Percentiles rank a stretch among this genome's conserved stretches.
These are phyloP conservation scores for Cyclaneusma minus DNA, from an alignment of 2,329 filamentous ascomycete genomes.

Conservation along the genomic window DNA sequence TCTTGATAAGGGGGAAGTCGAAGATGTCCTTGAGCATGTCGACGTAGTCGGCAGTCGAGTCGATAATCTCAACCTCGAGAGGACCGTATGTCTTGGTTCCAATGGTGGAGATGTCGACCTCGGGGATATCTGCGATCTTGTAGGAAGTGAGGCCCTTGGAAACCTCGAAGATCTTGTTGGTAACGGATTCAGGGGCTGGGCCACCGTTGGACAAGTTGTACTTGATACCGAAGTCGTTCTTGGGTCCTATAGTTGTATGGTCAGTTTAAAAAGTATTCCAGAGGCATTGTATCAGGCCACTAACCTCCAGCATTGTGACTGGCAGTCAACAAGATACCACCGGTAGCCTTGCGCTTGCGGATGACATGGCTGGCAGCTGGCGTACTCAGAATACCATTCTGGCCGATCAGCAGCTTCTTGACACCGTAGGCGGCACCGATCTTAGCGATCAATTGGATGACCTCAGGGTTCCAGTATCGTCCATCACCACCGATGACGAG, in stretches of 20 bases:
- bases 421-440: constrained; percentile 94
- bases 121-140: constrained; percentile 77
- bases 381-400: constrained; percentile 91
- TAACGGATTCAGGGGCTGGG: constrained; percentile 87
- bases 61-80: constrained; percentile 88
- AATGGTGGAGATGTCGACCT: constrained; percentile 70
- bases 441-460: constrained; percentile 92
- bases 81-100: constrained; percentile 72
- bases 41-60: constrained; percentile 84
- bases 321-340: constrained; percentile 90
- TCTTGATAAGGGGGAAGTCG: constrained; percentile 90
- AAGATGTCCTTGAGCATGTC: constrained; percentile 97
- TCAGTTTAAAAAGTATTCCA: constrained; percentile 3
- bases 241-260: constrained; percentile 45
- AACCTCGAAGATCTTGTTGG: constrained; percentile 91
- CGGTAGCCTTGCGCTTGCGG: constrained; percentile 84
- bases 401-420: constrained; percentile 95
- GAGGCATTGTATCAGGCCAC: constrained; percentile 3
- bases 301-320: constrained; percentile 95
- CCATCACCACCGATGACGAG: constrained; percentile 97
- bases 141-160: constrained; percentile 85
- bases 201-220: constrained; percentile 97
- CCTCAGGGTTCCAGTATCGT: constrained; percentile 92
- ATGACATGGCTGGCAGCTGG: constrained; percentile 94
- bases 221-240: constrained; percentile 97